Percentiles rank a stretch among this genome's conserved stretches.
Conservation (phyloP, 345 rosid genomes). For the Trapa bicornis region DNA sequence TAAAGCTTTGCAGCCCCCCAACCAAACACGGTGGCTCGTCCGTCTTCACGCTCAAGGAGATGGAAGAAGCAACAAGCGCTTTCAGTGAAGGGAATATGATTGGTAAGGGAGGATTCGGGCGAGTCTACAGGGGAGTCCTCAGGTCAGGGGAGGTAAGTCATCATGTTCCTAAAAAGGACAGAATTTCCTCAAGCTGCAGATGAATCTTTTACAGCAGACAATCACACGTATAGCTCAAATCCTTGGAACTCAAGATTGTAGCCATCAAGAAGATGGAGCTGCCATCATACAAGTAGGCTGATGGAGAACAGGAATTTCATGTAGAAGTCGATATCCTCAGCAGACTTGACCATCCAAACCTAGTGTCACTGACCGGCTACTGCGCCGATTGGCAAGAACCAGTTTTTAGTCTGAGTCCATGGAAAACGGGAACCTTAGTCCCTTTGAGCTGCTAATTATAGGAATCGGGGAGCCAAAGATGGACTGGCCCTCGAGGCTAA, state of each 20-base stretch:
- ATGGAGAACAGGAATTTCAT: constrained; percentile 84
- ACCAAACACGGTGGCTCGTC: constrained; percentile 41
- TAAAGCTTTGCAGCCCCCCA: constrained; percentile 26
- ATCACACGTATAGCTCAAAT: not conserved
- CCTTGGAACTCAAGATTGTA: constrained; percentile 45
- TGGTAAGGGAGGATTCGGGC: constrained; percentile 90
- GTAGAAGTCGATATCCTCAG: constrained; percentile 93
- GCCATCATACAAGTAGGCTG: constrained; percentile 67
- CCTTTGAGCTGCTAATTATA: constrained; percentile 10
- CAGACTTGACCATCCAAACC: constrained; percentile 84
- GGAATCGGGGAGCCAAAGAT: constrained; percentile 69
- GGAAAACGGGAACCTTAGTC: constrained; percentile 66
- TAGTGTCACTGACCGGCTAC: constrained; percentile 82
- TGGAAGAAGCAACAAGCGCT: constrained; percentile 71
- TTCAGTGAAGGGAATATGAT: constrained; percentile 62
- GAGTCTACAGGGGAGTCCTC: constrained; percentile 70
- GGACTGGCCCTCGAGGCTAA: constrained; percentile 71
- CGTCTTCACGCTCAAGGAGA: constrained; percentile 77
- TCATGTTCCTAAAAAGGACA: not conserved
- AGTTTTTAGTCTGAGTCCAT: constrained; percentile 88
- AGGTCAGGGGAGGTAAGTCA: constrained; percentile 81
- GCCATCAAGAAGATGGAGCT: constrained; percentile 97
- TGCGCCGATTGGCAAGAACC: constrained; percentile 87
- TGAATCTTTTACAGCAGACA: not conserved
- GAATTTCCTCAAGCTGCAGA: too few species aligned